phyloP scores from a whole-genome alignment of 1,139 yeast species.

The Kodamaea plutei region DNA sequence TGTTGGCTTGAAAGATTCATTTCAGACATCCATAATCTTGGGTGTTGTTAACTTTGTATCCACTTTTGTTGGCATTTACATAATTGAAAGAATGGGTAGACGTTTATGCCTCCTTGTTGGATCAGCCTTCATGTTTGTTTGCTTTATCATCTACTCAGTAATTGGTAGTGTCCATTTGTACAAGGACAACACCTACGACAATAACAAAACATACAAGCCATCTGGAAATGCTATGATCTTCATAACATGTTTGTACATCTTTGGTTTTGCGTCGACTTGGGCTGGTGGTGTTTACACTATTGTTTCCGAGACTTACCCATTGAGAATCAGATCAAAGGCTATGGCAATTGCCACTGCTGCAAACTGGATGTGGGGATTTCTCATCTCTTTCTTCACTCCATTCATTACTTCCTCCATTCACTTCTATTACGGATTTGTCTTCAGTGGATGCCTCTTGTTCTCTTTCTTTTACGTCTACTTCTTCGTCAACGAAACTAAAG shows the following conservation, averaged over 20 bases:
- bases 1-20: constrained; percentile 71
- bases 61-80: constrained; percentile 64
- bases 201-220: constrained; percentile 31
- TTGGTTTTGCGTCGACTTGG: constrained; percentile 85
- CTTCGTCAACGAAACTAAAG: constrained; percentile 63
- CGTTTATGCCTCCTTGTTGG: constrained; percentile 56
- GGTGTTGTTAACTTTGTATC: constrained; percentile 67
- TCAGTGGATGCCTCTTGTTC: constrained; percentile 22
- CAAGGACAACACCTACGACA: too few relatives aligned
- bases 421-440: constrained; percentile 26
- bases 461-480: constrained; percentile 49
- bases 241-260: constrained; percentile 74
- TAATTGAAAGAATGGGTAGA: constrained; percentile 70
- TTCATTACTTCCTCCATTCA: constrained; percentile 41
- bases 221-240: constrained; percentile 77
- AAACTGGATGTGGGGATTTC: constrained; percentile 80
- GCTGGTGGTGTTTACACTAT: constrained; percentile 82
- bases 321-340: constrained; percentile 76
- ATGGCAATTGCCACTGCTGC: constrained; percentile 73
- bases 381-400: constrained; percentile 73
- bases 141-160: constrained; percentile 59
- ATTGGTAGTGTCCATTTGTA: constrained; percentile 60
- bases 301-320: constrained; percentile 75
- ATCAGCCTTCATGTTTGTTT: constrained; percentile 32
- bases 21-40: constrained; percentile 64